These are phyloP conservation scores for Pyrus pyrifolia DNA, from an alignment of 306 rosid species.

Conservation along the genomic window DNA sequence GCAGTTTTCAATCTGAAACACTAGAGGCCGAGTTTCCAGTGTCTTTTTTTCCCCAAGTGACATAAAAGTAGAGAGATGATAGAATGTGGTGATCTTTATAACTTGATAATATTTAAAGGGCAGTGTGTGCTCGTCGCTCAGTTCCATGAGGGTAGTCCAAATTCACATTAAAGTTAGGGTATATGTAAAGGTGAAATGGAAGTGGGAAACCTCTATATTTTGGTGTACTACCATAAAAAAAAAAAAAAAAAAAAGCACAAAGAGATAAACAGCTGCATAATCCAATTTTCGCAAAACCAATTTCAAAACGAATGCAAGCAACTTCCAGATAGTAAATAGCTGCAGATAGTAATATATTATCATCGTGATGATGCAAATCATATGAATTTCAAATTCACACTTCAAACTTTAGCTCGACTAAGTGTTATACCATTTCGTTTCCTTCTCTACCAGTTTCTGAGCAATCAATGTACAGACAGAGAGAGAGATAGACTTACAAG, in stretches of 20 bases:
- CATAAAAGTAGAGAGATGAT: neutral
- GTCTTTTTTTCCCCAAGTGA: neutral
- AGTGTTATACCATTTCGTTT: neutral
- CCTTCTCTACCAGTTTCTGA: neutral
- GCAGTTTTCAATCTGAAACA: slow-evolving; percentile 84
- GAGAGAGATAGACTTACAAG: slow-evolving; percentile 38
- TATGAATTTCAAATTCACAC: neutral
- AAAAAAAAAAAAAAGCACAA: too few relatives aligned
- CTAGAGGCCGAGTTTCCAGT: neutral
- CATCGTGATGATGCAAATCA: neutral
- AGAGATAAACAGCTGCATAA: too few relatives aligned
- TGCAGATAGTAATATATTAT: neutral
- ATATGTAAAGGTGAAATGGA: neutral
- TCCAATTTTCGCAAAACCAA: too few relatives aligned
- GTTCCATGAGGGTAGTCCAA: neutral
- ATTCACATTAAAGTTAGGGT: neutral
- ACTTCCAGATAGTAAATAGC: too few relatives aligned
- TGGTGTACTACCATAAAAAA: too few relatives aligned
- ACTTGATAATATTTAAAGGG: neutral
- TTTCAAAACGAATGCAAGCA: too few relatives aligned
- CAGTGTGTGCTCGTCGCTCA: neutral
- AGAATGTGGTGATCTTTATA: neutral
- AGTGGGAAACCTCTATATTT: neutral
- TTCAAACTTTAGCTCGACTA: neutral
- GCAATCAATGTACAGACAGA: neutral